Evolutionary conservation across 768 basidiomycete species (phyloP).

Genomic region (Tylopilus sp.): DNA sequence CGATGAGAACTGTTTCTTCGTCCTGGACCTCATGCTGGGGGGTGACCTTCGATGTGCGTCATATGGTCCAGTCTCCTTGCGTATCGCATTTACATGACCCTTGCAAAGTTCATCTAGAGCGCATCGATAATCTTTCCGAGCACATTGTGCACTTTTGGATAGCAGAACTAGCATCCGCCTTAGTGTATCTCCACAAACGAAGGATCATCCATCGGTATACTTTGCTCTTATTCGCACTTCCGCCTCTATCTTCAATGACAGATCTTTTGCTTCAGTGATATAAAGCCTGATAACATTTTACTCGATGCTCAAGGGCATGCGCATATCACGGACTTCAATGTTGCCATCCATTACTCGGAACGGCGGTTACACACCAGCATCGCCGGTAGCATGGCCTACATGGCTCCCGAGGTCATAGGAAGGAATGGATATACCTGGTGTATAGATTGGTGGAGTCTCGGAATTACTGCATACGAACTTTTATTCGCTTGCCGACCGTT

Average conservation of each 20-base stretch:
- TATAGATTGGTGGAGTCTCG: slow-evolving; percentile 96
- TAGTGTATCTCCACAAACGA: slow-evolving; percentile 88
- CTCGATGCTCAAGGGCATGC: slow-evolving; percentile 93
- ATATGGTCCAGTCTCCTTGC: neutral
- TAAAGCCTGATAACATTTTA: slow-evolving; percentile 97
- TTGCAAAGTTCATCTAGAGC: slow-evolving; percentile 75
- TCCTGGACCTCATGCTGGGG: slow-evolving; percentile 93
- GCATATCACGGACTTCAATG: slow-evolving; percentile 98
- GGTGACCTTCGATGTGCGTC: slow-evolving; percentile 87
- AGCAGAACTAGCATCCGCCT: slow-evolving; percentile 79
- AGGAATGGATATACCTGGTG: slow-evolving; percentile 92
- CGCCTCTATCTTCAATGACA: slow-evolving; percentile 6
- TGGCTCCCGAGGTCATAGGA: slow-evolving; percentile 96
- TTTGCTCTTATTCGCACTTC: neutral
- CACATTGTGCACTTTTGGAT: slow-evolving; percentile 81
- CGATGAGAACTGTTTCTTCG: slow-evolving; percentile 97
- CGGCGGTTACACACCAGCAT: slow-evolving; percentile 86
- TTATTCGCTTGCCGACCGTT: slow-evolving; percentile 82
- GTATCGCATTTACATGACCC: neutral
- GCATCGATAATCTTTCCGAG: slow-evolving; percentile 63
- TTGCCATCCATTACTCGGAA: slow-evolving; percentile 96
- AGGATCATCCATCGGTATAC: slow-evolving; percentile 92
- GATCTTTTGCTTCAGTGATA: slow-evolving; percentile 53
- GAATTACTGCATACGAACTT: slow-evolving; percentile 88
- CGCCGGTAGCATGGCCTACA: slow-evolving; percentile 98